Base-by-base conservation (phyloP, 495 filamentous ascomycete species). In the Aspergillus affinis region DNA sequence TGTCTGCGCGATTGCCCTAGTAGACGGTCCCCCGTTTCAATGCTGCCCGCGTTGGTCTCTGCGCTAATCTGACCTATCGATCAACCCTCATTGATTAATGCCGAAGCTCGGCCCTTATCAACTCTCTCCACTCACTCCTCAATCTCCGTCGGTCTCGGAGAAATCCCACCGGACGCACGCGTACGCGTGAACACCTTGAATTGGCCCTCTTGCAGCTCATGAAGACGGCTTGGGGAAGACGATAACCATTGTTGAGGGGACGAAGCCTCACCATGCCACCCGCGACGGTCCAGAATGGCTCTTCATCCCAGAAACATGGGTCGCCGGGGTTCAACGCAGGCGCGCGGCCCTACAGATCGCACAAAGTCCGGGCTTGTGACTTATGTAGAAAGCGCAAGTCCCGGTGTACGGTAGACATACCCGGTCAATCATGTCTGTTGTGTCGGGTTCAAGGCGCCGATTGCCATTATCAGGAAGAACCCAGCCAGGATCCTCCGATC, bases 321-420 rank as follows among this genome's bases (percentile, higher is more conserved):
- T 76, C 76, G 50, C 72, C 76, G 55, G 73, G 73, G 23, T 75
- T 80, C 64, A 78, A 77, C 57, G 74, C 77, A 49, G 77, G 77
- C 10, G 72, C 77, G 52, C 69, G 78, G 54, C 80, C 80, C 2
- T 81, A 82, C 60, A 67, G 80, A 48, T 82, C 80, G 18, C 80
- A 82, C 69, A 81, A 81, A 57, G 75, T 80, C 51, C 72, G 78
- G 60, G 80, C 80, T 23, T 82, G 80, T 61, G 74, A 81, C 59
- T 67, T 79, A n/a, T 82, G 80, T 65, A 71, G 80, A 58, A 79
- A 79, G 61, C 75, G 80, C 67, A 82, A 82, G 64, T 80, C 77
- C 2, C 73, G 80, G 61, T 82, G 80, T 57, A 80, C 76, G 2
- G 76, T 80, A 10, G 80, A 81, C 59, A 78, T 78, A 29, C 75